Base-by-base conservation (phyloP, 2,329 filamentous ascomycete genomes). In the Fonsecaea monophora region DNA sequence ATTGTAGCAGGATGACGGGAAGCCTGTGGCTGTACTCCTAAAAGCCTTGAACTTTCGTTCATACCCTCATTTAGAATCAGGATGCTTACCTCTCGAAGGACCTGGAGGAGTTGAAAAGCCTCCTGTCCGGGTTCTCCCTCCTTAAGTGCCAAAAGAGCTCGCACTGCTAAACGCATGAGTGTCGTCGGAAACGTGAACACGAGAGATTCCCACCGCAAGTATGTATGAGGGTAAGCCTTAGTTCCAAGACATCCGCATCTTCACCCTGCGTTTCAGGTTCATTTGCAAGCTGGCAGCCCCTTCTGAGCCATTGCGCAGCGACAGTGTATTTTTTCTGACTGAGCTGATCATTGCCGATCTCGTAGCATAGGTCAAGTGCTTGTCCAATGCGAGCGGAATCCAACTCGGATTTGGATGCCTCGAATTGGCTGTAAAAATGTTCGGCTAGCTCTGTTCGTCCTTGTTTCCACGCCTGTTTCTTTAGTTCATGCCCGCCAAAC, bases 401-500 rank as follows among this genome's bases (percentile, higher is more conserved):
- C 1, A 86, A 75, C 0, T 75, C 62, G 60, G 73, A 25, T 73
- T 74, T 42, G 72, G 76, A 9, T 78, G 76, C n/a, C 68, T 79
- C 72, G 55, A 87, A 78, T 72, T 91, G 91, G 40, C 78, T 78
- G 76, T 90, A 94, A 82, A 95, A 87, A 76, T 92, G 87, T 62
- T 96, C 92, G 34, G 92, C 91, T 56, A 93, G 85, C 65, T 94
- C 90, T 13, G 90, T 82, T 48, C 89, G 86, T 48, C 86, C 83
- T 74, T 93, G 89, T 72, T 88, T 87, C 88, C 90, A 96, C 35
- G 89, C 86, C 92, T 94, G n/a, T 21, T 32, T 69, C 48, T 61
- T 70, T 59, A 35, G 64, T 25, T 7, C 1, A 34, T 30, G 32
- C 38, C 53, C 8, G 30, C 3, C 34, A 4, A 18, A 45, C 48